Evolutionary conservation across 768 basidiomycete genomes (phyloP), one percentile per base, ranked within the genome.

Genomic region (Boletus pseudo-olivaceus): DNA sequence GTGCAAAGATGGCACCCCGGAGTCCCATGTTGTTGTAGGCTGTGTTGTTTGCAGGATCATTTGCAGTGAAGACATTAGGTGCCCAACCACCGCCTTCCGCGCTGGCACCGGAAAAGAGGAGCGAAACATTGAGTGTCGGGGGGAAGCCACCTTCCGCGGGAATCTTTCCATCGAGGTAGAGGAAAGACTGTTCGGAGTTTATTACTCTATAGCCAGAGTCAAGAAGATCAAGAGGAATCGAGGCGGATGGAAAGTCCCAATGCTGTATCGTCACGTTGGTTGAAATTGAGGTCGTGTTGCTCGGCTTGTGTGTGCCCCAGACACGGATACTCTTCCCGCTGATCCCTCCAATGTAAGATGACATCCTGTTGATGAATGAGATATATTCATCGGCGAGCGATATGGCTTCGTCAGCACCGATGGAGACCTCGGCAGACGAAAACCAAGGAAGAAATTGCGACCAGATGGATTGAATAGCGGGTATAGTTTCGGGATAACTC

Each of bases 321-420:
- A 67, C 62, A 17, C 77, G 74, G 27, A 78, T 75, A 1, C 62
- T 62, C 62, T 77, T 79, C 20, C 67, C 63, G 20, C 69, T 64
- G 38, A 61, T 54, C 20, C 48, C 50, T 10, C 53, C 23, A 29
- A 79, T 72, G 55, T 72, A 76, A 17, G 62, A 59, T 15, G 73
- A 66, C 75, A 79, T 76, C 45, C 65, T 66, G 38, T 78, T 76
- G 41, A 79, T 72, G 47, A 75, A 78, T 8, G 68, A 59, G 43
- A 74, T 71, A 55, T 78, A 79, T 44, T 72, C 73, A 46, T 76
- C 65, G 3, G 74, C 77, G 9, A 77, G 60, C 8, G 69, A 37
- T 10, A 58, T 53, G 54, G 77, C 78, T 62, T 78, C 76, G 49
- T 78, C 77, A 26, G 75, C 75, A 12, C 78, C 78, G 35, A 79